Base-by-base conservation (phyloP, 768 basidiomycete species). In the Coprinopsis cinerea region DNA sequence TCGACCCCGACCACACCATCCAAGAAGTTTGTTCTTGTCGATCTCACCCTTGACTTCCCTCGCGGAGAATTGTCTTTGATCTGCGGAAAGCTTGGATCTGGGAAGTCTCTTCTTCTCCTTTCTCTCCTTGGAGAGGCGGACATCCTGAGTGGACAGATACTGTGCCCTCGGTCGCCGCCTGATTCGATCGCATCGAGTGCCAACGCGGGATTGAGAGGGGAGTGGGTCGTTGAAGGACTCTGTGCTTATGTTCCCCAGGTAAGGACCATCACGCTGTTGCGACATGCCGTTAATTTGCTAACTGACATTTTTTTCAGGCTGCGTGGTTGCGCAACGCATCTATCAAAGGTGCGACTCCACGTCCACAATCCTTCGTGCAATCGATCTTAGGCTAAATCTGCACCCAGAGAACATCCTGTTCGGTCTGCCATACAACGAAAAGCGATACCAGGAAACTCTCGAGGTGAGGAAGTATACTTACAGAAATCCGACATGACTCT, bases 181-280 rank as follows among this genome's bases (percentile, higher is more conserved):
- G 81, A 94, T 62, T 71, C 82, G 2, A 71, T 94, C 57, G 84
- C 86, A 0, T 69, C 69, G 4, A 84, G 86, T 45, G 66, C 74
- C 0, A 71, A 67, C 11, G 64, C 70, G 2, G 53, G 55, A 24
- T 61, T 72, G 0, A 59, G 69, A 0, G 81, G 82, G 28, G 72
- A 86, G 14, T 96, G 93, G 93, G 62, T 92, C 40, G 76, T 92
- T 1, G 64, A 74, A n/a, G 85, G 85, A 20, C 71, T 90, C 51
- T 90, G 88, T 49, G 93, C 92, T 1, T 96, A 89, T 65, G 91
- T 93, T 14, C 91, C 92, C n/a, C 82, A 87, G 71, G 83, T 25
- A 4, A 11, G 9, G 10, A 26, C 2, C 18, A 37, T 36, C 2
- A 5, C 15, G 20, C 13, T n/a, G 20, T 22, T 14, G 17, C 13